Percentiles rank a stretch among this genome's conserved stretches.
phyloP scores from a whole-genome alignment of 805 yeast species.

The Vanderwaltozyma verrucispora region DNA sequence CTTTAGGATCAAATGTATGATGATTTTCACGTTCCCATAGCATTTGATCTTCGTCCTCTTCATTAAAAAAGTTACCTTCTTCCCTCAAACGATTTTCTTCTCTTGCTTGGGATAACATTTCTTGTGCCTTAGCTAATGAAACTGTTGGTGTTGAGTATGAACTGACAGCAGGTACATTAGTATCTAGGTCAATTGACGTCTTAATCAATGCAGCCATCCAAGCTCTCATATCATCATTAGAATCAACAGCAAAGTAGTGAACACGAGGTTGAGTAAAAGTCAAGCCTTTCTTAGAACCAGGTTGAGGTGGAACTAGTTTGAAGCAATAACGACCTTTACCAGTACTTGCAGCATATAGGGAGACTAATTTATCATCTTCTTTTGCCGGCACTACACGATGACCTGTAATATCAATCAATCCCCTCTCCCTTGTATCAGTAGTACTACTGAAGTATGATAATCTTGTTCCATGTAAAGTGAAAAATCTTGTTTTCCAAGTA shows the following conservation, averaged over 20 bases:
- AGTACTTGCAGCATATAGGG: conserved; percentile 84
- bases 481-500: conserved; percentile 83
- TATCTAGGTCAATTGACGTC: conserved; percentile 94
- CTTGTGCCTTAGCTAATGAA: conserved; percentile 78
- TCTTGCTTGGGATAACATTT: conserved; percentile 69
- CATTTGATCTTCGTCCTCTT: conserved; percentile 24
- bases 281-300: conserved; percentile 89
- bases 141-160: conserved; percentile 96
- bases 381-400: conserved; percentile 79
- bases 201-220: conserved; percentile 95
- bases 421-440: conserved; percentile 77
- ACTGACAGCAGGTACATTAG: conserved; percentile 79
- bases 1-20: background rate
- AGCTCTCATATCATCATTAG: conserved; percentile 79
- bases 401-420: conserved; percentile 90
- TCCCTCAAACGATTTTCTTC: conserved; percentile 56
- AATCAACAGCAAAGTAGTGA: conserved; percentile 92
- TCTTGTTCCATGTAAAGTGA: conserved; percentile 86
- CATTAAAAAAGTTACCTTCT: conserved; percentile 22
- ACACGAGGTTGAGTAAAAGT: conserved; percentile 94
- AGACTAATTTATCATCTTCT: conserved; percentile 76
- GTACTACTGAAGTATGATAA: conserved; percentile 75
- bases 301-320: conserved; percentile 92
- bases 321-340: conserved; percentile 93
- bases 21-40: conserved; percentile 22